These are phyloP conservation scores for Calonectria pseudoreteaudii DNA, from an alignment of 2,329 filamentous ascomycete species.

Conservation along the genomic window DNA sequence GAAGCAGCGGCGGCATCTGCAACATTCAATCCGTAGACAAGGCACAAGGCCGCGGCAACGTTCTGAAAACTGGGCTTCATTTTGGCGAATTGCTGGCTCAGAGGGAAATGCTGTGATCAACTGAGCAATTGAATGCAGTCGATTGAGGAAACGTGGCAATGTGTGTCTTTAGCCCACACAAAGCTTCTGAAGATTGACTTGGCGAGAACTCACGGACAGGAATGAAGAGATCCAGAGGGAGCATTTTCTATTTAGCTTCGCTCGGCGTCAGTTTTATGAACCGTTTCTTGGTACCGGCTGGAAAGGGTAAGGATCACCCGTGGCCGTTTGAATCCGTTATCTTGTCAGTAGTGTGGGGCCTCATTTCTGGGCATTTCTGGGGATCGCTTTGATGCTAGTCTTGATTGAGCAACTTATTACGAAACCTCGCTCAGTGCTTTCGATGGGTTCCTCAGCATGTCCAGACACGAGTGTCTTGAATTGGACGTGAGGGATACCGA, in stretches of 20 bases:
- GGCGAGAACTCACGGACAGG: background rate
- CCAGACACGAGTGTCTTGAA: background rate
- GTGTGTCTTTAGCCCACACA: background rate
- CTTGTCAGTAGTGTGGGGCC: background rate
- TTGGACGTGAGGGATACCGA: conserved; percentile 1
- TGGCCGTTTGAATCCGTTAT: conserved; percentile 1
- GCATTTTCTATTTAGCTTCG: background rate
- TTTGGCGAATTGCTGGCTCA: background rate
- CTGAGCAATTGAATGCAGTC: background rate
- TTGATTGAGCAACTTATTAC: background rate
- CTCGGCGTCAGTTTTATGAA: conserved; percentile 3
- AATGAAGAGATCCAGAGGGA: background rate
- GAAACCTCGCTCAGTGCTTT: background rate
- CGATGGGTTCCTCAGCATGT: background rate
- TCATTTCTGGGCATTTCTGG: conserved; percentile 10
- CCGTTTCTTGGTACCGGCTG: background rate
- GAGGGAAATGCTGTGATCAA: background rate
- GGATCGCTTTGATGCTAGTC: background rate
- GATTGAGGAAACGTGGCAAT: background rate
- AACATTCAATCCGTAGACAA: conserved; percentile 27
- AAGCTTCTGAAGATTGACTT: background rate
- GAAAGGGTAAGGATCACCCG: background rate
- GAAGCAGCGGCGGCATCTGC: conserved; percentile 28
- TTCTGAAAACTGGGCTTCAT: conserved; percentile 30
- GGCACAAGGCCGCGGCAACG: conserved; percentile 31